Evolutionary conservation across 1,139 yeast genomes (phyloP).

Genomic region (Candida sanyaensis): DNA sequence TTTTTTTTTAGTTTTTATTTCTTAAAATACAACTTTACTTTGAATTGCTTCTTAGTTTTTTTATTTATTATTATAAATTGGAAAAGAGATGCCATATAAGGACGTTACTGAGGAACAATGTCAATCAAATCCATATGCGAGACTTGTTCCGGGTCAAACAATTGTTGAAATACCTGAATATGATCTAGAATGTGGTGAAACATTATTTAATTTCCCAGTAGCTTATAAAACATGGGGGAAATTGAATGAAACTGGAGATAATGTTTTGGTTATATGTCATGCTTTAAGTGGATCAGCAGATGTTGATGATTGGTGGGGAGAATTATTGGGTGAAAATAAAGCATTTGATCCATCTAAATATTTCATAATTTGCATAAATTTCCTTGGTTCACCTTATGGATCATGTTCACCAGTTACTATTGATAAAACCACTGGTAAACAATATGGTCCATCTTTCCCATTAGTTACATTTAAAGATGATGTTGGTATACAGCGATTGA

Average conservation of each 20-base stretch:
- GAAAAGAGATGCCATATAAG: slow-evolving; percentile 20
- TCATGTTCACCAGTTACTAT: slow-evolving; percentile 87
- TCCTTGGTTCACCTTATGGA: slow-evolving; percentile 95
- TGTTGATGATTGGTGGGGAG: slow-evolving; percentile 99
- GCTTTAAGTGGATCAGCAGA: slow-evolving; percentile 96
- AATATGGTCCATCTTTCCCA: slow-evolving; percentile 95
- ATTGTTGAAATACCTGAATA: slow-evolving; percentile 80
- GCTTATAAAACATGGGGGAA: slow-evolving; percentile 94
- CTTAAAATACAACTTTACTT: too few species aligned
- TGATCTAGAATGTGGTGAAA: slow-evolving; percentile 80
- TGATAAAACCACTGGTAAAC: slow-evolving; percentile 69
- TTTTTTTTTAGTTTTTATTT: too few species aligned
- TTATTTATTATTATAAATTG: too few species aligned
- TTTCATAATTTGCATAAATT: slow-evolving; percentile 83
- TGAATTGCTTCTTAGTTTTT: background rate
- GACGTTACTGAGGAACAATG: slow-evolving; percentile 51
- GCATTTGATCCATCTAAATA: slow-evolving; percentile 91
- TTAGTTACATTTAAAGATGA: slow-evolving; percentile 91
- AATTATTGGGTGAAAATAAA: slow-evolving; percentile 78
- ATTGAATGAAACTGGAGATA: slow-evolving; percentile 63
- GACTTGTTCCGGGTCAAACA: slow-evolving; percentile 76
- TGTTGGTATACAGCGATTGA: slow-evolving; percentile 72
- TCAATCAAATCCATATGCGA: slow-evolving; percentile 62
- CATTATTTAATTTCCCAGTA: slow-evolving; percentile 73
- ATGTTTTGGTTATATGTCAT: slow-evolving; percentile 86